Evolutionary conservation across 2,329 filamentous ascomycete species (phyloP), one percentile per base, ranked within the genome.

Genomic region (Scedosporium dehoogii): DNA sequence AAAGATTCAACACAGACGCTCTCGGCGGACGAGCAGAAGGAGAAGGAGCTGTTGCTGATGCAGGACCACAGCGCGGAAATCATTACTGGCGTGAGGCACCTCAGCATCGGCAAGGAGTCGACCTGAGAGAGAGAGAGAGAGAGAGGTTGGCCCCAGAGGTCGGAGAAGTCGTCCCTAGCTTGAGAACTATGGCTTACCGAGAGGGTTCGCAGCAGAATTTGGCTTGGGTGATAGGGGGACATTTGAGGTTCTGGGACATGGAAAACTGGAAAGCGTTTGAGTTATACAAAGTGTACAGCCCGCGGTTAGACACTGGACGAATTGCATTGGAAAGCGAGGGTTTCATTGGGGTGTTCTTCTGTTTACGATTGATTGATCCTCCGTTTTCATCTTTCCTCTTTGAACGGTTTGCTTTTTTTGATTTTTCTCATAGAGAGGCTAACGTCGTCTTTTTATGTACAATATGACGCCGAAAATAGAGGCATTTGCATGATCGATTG

Each of bases 71-170:
- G 61, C 18, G 65, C 65, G 9, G 64, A 66, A 60, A 41, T 65
- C 53, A 64, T 66, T 25, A 66, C 65, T 1, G 65, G 65, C 10
- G 61, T 66, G 12, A 65, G 65, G 58, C 64, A 66, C n/a, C 38
- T 65, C 29, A 64, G 64, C 25, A 27, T 66, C 23, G 62, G 63
- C 29, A 61, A 58, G 62, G 51, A 55, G 58, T 56, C 25, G 25
- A 59, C 6, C 18, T 55, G 4, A 27, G 51, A 27, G 48, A 21
- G n/a, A 55, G 4, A 38, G 4, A 27, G 51, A 27, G 48, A 21
- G n/a, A 55, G 4, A 38, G 33, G 33, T 38, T 9, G 4, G 4
- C 4, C 21, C 14, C 2, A 48, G 44, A 48, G 9, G 9, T 6
- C 9, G 44, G 44, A 12, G n/a, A 48, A 21, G 16, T 23, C 6